Base-by-base conservation (phyloP, 129 eudicot genomes). In the Lactuca sativa region DNA sequence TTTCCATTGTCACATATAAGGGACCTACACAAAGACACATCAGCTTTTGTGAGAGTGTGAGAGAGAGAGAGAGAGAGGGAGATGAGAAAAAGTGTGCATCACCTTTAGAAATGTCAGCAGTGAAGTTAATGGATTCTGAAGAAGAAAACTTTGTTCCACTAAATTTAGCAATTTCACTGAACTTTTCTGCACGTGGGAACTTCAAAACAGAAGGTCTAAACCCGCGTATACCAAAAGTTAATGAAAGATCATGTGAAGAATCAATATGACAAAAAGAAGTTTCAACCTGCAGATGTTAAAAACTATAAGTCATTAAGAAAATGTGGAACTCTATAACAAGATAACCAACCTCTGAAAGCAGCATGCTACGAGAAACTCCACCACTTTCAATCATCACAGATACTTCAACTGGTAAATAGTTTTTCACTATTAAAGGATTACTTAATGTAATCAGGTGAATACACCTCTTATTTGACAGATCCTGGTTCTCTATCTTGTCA, bases 151-250 rank as follows among this genome's bases (percentile, higher is more conserved):
- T 83, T 34, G 96, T 84, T 66, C 99, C 99, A 37, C 88, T 85
- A 60, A 84, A 84, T 77, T 90, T 95, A 47, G 99, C 96, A 59
- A 59, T 78, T 31, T 75, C 75, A 70, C 88, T 66, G 57, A 95
- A 95, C 78, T 82, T 82, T 68, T 95, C 97, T 58, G 90, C 89
- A 58, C 99, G 99, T 47, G 93, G 97, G 69, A 87, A 95, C 61
- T 81, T 95, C 64, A 95, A 60, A 73, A 55, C 66, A 52, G 97
- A 84, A 72, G 99, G 87, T 69, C 69, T 78, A 76, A 77, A 87
- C 32, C 91, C 96, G 37, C 62, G 70, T 68, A 95, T 83, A 21
- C 79, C 61, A 69, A 90, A 82, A 49, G 81, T 82, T 56, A 95
- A 72, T 12, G 80, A 69, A 59, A 95, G 84, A 82, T 95, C 99